Percentiles rank a stretch among this genome's conserved stretches.
Conservation (phyloP, 2,329 filamentous ascomycete genomes). For the Onygena corvina region DNA sequence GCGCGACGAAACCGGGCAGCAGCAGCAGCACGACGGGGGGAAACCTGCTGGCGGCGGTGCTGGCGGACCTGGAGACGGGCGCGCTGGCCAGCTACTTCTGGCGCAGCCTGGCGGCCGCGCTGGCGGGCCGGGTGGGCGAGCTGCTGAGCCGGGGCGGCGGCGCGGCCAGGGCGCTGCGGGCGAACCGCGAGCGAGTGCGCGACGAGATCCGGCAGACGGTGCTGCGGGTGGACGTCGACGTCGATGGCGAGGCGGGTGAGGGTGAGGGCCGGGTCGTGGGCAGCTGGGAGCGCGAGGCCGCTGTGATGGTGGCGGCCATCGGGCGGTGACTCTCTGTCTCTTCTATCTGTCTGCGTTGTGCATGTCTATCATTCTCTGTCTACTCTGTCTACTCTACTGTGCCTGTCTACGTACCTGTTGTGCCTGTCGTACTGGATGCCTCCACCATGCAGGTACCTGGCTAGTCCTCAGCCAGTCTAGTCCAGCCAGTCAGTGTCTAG, state of each 20-base stretch:
- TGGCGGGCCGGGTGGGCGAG: constrained; percentile 69
- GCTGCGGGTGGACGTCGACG: constrained; percentile 53
- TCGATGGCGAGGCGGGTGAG: constrained; percentile 42
- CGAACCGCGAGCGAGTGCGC: constrained; percentile 60
- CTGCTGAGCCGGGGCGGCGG: constrained; percentile 73
- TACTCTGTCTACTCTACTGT: neutral
- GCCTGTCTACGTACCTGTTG: too few relatives aligned
- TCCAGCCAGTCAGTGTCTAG: too few relatives aligned
- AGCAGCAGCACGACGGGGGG: constrained; percentile 14
- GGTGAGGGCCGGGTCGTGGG: constrained; percentile 33
- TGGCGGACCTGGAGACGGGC: constrained; percentile 70
- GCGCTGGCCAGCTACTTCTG: constrained; percentile 88
- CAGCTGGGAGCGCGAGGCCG: constrained; percentile 79
- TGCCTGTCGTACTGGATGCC: too few relatives aligned
- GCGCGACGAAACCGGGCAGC: constrained; percentile 20
- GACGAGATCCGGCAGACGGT: constrained; percentile 77
- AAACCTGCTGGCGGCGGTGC: constrained; percentile 59
- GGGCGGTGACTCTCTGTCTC: constrained; percentile 28
- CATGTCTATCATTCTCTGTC: neutral
- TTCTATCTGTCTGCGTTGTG: neutral
- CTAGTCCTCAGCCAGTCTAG: too few relatives aligned
- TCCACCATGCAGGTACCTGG: too few relatives aligned
- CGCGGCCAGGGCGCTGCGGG: constrained; percentile 64
- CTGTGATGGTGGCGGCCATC: constrained; percentile 85
- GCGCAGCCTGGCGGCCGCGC: constrained; percentile 68